A percentile compares a stretch with the other conserved stretches of the same genome.
Conservation (phyloP, 2,329 filamentous ascomycete genomes). For the Alternaria panax region DNA sequence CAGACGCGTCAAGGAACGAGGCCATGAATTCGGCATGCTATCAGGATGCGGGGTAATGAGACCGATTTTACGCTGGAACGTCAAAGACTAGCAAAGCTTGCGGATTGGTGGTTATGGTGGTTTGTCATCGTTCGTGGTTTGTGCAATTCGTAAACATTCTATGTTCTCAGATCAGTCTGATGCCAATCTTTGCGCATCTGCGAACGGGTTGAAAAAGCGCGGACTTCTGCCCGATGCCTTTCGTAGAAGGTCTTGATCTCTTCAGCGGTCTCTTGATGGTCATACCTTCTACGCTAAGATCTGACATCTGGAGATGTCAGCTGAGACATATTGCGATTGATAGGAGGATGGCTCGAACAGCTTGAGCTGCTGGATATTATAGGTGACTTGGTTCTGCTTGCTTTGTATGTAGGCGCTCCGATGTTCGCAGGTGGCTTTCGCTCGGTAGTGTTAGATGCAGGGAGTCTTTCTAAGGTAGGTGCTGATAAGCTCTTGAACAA, state of each 20-base stretch:
- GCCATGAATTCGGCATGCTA: background rate
- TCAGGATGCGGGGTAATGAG: background rate
- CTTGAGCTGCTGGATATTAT: background rate
- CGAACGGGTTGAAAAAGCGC: background rate
- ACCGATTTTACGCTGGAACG: background rate
- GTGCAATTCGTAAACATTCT: background rate
- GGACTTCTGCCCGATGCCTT: background rate
- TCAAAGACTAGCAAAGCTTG: background rate
- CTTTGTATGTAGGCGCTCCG: background rate
- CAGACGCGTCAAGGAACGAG: background rate
- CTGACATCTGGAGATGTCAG: background rate
- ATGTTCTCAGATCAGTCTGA: background rate
- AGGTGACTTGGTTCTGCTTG: background rate
- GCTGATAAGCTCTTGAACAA: background rate
- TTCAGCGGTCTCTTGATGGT: background rate
- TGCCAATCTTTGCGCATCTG: background rate
- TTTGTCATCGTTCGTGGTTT: background rate
- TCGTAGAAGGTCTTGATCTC: background rate
- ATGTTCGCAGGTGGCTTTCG: background rate
- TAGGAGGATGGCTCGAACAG: background rate
- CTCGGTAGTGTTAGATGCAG: background rate
- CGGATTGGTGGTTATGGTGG: background rate
- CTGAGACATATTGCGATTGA: background rate
- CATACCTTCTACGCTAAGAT: background rate
- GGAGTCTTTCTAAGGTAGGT: too few relatives aligned